Base-by-base conservation (phyloP, 1,139 yeast genomes). In the Eremothecium gossypii region DNA sequence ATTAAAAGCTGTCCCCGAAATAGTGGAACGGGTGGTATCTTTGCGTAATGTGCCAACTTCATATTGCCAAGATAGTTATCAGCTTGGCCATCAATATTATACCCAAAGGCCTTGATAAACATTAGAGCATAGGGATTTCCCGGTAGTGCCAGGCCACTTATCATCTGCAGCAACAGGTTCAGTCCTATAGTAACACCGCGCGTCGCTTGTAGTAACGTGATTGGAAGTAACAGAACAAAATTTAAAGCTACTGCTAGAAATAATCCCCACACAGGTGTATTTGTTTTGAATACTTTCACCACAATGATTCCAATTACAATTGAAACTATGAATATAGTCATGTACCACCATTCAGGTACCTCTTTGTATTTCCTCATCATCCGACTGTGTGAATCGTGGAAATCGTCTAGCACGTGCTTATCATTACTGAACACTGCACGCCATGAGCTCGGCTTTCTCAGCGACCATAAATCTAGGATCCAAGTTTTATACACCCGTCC, bases 291-390 rank as follows among this genome's bases (percentile, higher is more conserved):
- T 2, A 68, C 45, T 47, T 71, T 58, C 14, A 76, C 70, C 49
- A 69, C 63, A 2, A 73, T 49, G 28, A 77, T 68, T 4, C 75
- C 80, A 42, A 76, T 62, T 6, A 66, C 69, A 6, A 77, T 53
- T 2, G 83, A 68, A 14, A 70, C 48, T n/a, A 73, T 47, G 43
- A 78, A 60, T 12, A 78, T 68, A 9, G 63, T 43, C 20, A 74
- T 49, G 50, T 71, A 79, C 70, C 76, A 75, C 73, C 74, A 73
- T 46, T 77, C 79, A 9, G 84, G 84, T 13, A 77, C 83, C 51
- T 79, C 85, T 32, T 67, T 68, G 56, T 76, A 76, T 14, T 63
- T 61, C 23, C 67, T 49, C 79, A 77, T 76, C 74, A 76, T 71
- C 41, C 68, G 65, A 36, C 74, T 67, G 49, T 77, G 80, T 0